Base-by-base conservation (phyloP, 495 filamentous ascomycete species). In the Chlorociboria aeruginascens region DNA sequence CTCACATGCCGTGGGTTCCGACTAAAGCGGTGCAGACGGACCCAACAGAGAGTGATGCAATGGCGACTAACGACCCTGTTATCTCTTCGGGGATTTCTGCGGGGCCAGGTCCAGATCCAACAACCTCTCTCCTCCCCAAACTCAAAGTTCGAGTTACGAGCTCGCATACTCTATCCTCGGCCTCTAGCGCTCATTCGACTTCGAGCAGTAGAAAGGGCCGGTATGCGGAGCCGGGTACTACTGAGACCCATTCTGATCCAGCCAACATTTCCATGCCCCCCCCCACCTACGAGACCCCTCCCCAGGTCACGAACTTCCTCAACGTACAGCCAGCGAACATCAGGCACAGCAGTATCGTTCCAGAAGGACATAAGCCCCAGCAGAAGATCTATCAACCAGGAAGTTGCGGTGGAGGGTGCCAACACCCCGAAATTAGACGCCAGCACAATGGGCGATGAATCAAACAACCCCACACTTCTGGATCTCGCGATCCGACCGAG, bases 251-350 rank as follows among this genome's bases (percentile, higher is more conserved):
- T 57, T 63, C 69, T 32, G 76, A 77, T 40, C 70, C 70, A 52
- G 69, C 75, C 40, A 77, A 69, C 54, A 65, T 81, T 16, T 82
- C 74, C 11, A 79, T 81, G 75, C 77, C 77, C 10, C 71, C 78
- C n/a, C 37, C 69, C 73, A 9, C 45, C 63, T 1, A 49, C 59
- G 13, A 61, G 62, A 54, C 51, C 66, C 8, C 16, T 48, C 1
- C 16, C 25, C 33, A 33, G 40, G 11, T 55, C 50, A 7, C 50
- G 57, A 32, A 46, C 47, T 28, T 59, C 53, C 2, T 59, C 57
- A 1, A 44, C 48, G 7, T 54, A 47, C 29, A 51, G 51, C 30
- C 49, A 31, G 41, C 46, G 40, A 30, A 36, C 8, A 39, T 32
- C 47, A 3, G 43, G 17, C 35, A 17, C 25, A 1, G 31, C 37